Evolutionary conservation across 345 rosid genomes (phyloP), one percentile per base, ranked within the genome.

Genomic region (Syzygium grande): DNA sequence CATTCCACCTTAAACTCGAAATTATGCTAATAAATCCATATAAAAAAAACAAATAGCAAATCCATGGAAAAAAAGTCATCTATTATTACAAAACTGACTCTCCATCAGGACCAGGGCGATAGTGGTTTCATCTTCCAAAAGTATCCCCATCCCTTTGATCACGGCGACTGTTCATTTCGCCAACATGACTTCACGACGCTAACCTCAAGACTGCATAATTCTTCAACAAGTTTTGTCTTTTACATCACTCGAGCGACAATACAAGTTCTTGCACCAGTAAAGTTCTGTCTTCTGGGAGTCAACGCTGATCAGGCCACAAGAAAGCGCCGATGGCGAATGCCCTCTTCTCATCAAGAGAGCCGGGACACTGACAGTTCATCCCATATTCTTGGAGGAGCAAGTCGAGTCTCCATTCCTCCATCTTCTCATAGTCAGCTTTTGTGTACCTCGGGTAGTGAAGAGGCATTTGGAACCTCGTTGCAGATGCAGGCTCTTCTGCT

Each of bases 381-480:
- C 96, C 95, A 89, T 93, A 93, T 68, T 94, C 90, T 53, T 86
- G 89, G 85, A 93, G 92, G 65, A 93, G 93, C 93, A 91, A 61
- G 88, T 94, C 95, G 52, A 93, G 89, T 87, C 84, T 91, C 92
- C 92, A 87, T 14, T 90, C 93, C 88, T 93, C 93, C 96, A 92
- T 94, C 90, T 78, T 90, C 92, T 93, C 93, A 80, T 94, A 93
- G 6, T 92, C 95, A 58, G 89, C 84, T 87, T 92, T 93, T 1
- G 89, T 86, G 90, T 88, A 93, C 79, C 89, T 93, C 17, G 95
- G 95, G 85, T 92, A 93, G 86, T 92, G 96, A 84, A 93, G 93
- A 41, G 96, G 96, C 90, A 93, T 87, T 89, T 90, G 94, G 88
- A 94, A 93, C 14, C 92, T 92, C 86, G 88, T 87, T 56, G 91